Conservation (phyloP, 2,329 filamentous ascomycete species). For the Pleomassaria siparia region DNA sequence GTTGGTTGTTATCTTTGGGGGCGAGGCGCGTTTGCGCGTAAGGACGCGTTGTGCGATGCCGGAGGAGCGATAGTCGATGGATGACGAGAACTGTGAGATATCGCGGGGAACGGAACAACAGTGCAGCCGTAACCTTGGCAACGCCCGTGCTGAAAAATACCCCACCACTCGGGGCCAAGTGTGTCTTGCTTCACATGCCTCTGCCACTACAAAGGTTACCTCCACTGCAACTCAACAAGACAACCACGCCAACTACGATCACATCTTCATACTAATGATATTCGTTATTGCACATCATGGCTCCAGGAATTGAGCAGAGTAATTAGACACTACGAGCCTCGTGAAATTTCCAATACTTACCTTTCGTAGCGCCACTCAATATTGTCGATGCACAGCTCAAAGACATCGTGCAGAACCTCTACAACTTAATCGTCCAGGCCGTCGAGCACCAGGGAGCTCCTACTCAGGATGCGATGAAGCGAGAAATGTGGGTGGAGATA, state of each 20-base stretch:
- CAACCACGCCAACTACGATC: background rate
- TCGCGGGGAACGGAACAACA: slow-evolving; percentile 18
- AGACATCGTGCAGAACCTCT: slow-evolving; percentile 63
- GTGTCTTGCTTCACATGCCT: background rate
- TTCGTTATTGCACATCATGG: background rate
- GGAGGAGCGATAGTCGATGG: background rate
- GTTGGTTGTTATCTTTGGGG: slow-evolving; percentile 16
- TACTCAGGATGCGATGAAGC: slow-evolving; percentile 59
- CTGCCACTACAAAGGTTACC: background rate
- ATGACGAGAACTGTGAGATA: background rate
- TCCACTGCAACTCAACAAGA: background rate
- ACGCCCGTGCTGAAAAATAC: background rate
- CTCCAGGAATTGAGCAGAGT: background rate
- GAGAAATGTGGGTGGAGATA: slow-evolving; percentile 54
- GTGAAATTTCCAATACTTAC: slow-evolving; percentile 13
- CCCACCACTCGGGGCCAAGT: background rate
- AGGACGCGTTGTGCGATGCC: background rate
- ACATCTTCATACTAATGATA: background rate
- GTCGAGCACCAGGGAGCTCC: slow-evolving; percentile 61
- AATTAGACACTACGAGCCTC: background rate
- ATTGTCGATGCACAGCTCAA: slow-evolving; percentile 56
- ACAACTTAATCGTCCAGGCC: slow-evolving; percentile 60
- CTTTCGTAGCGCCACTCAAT: slow-evolving; percentile 23
- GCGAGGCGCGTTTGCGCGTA: slow-evolving; percentile 1
- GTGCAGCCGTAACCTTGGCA: slow-evolving; percentile 4